Evolutionary conservation across 805 yeast genomes (phyloP).

Genomic region (Metschnikowia borealis): DNA sequence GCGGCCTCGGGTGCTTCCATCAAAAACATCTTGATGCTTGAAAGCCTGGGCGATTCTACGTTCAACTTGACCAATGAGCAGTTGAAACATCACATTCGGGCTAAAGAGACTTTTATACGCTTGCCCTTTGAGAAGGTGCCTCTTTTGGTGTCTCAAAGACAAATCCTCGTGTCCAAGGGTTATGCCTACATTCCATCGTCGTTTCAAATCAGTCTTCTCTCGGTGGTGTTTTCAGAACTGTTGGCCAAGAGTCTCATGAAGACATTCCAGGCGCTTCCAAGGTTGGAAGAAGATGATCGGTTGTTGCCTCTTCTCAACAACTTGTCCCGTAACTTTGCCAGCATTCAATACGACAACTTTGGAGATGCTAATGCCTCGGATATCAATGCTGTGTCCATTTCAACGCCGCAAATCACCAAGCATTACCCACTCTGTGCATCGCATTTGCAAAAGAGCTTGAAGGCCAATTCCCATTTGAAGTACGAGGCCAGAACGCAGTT

Average conservation of each 20-base stretch:
- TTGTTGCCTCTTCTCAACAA: slow-evolving; percentile 79
- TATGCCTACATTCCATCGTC: slow-evolving; percentile 81
- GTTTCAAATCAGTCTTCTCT: slow-evolving; percentile 66
- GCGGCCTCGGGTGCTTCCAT: slow-evolving; percentile 51
- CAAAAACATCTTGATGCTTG: slow-evolving; percentile 31
- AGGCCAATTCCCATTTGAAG: slow-evolving; percentile 65
- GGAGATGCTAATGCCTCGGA: slow-evolving; percentile 34
- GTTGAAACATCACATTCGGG: slow-evolving; percentile 45
- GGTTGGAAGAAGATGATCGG: slow-evolving; percentile 89
- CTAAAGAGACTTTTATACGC: slow-evolving; percentile 66
- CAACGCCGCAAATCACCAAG: slow-evolving; percentile 47
- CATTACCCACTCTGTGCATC: slow-evolving; percentile 84
- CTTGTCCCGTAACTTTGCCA: slow-evolving; percentile 52
- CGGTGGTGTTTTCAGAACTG: slow-evolving; percentile 59
- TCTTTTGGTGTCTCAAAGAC: slow-evolving; percentile 70
- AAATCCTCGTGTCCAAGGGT: slow-evolving; percentile 64
- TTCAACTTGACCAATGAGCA: slow-evolving; percentile 45
- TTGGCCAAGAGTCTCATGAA: slow-evolving; percentile 50
- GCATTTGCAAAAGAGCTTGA: slow-evolving; percentile 59
- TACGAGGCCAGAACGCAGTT: slow-evolving; percentile 84
- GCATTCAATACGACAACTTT: slow-evolving; percentile 52
- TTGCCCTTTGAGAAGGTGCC: slow-evolving; percentile 85
- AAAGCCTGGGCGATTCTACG: slow-evolving; percentile 24
- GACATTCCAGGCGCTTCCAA: slow-evolving; percentile 75
- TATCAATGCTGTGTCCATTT: slow-evolving; percentile 60